A percentile compares a stretch with the other conserved stretches of the same genome.
Evolutionary conservation across 2,329 filamentous ascomycete genomes (phyloP).

Genomic region (Paecilomyces formosus): DNA sequence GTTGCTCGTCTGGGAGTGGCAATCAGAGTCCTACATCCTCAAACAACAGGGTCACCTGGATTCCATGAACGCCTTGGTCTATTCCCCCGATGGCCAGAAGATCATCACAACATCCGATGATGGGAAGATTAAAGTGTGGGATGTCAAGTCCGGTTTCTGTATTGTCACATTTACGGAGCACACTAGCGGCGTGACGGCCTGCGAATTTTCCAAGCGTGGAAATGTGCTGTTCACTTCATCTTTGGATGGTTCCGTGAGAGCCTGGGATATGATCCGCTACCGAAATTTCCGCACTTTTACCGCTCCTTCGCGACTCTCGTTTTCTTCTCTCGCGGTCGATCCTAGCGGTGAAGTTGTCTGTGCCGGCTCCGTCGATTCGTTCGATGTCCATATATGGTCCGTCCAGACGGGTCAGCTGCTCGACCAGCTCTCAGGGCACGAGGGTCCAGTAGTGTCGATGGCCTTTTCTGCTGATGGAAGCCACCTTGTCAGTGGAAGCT

Average conservation of each 20-base stretch:
- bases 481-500: conserved; percentile 81
- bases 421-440: conserved; percentile 83
- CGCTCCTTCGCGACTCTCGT: conserved; percentile 81
- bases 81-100: conserved; percentile 86
- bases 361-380: conserved; percentile 89
- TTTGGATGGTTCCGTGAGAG: conserved; percentile 85
- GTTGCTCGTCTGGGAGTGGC: conserved; percentile 98
- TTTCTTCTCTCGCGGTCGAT: conserved; percentile 92
- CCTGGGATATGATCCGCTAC: conserved; percentile 94
- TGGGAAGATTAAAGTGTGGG: conserved; percentile 98
- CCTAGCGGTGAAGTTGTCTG: conserved; percentile 94
- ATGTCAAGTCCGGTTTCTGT: conserved; percentile 92
- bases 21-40: conserved; percentile 96
- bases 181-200: conserved; percentile 82
- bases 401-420: conserved; percentile 95
- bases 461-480: conserved; percentile 83
- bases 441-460: conserved; percentile 83
- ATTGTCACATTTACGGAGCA: conserved; percentile 98
- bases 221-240: conserved; percentile 95
- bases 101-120: conserved; percentile 94
- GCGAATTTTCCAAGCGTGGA: conserved; percentile 89
- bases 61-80: conserved; percentile 85
- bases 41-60: conserved; percentile 98
- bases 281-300: conserved; percentile 97
- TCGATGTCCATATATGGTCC: conserved; percentile 97